Conservation (phyloP, 441 rosid species). For the Viola pubescens region DNA sequence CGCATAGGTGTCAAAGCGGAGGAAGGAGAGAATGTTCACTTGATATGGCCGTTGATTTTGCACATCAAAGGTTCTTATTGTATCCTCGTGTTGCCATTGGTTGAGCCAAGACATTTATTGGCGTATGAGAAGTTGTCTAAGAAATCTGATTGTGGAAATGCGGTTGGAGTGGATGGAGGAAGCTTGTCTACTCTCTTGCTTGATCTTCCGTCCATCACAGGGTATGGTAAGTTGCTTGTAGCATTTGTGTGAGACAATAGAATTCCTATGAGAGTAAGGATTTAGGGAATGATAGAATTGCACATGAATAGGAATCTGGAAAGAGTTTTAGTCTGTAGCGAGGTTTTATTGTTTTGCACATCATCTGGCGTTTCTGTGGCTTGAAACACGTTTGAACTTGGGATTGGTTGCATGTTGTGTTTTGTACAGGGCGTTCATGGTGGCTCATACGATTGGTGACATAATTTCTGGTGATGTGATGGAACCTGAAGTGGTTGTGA, state of each 20-base stretch:
- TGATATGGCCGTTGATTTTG: constrained; percentile 75
- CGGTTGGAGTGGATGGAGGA: constrained; percentile 47
- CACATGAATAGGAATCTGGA: too few species aligned
- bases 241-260: not conserved
- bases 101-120: constrained; percentile 61
- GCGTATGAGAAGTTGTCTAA: constrained; percentile 42
- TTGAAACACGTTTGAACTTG: not conserved
- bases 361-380: not conserved
- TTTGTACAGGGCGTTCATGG: constrained; percentile 70
- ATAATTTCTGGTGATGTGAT: constrained; percentile 61
- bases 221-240: constrained; percentile 58
- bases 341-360: not conserved
- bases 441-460: constrained; percentile 79
- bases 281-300: too few species aligned
- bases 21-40: constrained; percentile 38
- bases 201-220: constrained; percentile 89
- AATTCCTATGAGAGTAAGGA: too few species aligned
- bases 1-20: constrained; percentile 29
- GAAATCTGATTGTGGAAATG: constrained; percentile 76
- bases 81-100: constrained; percentile 65
- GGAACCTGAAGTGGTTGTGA: constrained; percentile 83
- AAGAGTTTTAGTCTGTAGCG: not conserved
- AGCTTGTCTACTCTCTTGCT: constrained; percentile 74
- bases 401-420: not conserved
- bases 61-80: constrained; percentile 55